Conservation (phyloP, 2,329 filamentous ascomycete genomes). For the Colletotrichum aenigma region DNA sequence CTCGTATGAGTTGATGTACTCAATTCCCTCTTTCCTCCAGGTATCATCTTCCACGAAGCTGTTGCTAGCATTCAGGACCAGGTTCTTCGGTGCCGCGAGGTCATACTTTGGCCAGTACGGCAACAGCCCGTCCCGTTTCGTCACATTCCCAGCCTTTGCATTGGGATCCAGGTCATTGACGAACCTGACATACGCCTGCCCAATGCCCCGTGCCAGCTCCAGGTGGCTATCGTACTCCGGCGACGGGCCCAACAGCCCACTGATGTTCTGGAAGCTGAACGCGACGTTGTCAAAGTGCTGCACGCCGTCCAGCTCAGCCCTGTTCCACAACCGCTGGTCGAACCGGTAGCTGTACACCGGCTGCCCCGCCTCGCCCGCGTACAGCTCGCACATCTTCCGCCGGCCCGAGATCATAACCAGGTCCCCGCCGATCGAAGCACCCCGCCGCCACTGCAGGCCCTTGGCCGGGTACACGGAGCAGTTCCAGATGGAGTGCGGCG, state of each 20-base stretch:
- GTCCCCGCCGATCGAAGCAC: constrained; percentile 48
- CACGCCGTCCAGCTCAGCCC: constrained; percentile 39
- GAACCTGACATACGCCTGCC: constrained; percentile 47
- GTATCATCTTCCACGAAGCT: constrained; percentile 51
- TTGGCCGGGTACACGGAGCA: constrained; percentile 32
- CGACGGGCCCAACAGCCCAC: constrained; percentile 47
- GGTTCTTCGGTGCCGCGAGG: constrained; percentile 41
- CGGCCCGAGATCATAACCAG: constrained; percentile 52
- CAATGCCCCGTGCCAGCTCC: constrained; percentile 38
- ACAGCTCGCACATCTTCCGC: constrained; percentile 48
- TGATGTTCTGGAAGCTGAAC: constrained; percentile 56
- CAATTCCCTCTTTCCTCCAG: constrained; percentile 50
- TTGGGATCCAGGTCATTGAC: constrained; percentile 48
- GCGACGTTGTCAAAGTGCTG: constrained; percentile 55
- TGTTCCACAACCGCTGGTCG: constrained; percentile 49
- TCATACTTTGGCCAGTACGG: constrained; percentile 47
- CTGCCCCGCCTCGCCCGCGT: constrained; percentile 30
- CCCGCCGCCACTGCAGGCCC: constrained; percentile 49
- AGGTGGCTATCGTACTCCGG: constrained; percentile 43
- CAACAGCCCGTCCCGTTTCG: constrained; percentile 24
- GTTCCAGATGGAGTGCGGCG: constrained; percentile 45
- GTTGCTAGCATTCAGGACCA: constrained; percentile 47
- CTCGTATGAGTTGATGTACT: constrained; percentile 42
- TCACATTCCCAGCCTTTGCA: constrained; percentile 8
- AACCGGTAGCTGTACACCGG: constrained; percentile 54